Percentiles rank a stretch among this genome's conserved stretches.
phyloP scores from a whole-genome alignment of 2,329 filamentous ascomycete species.

The Neofusicoccum sp. region DNA sequence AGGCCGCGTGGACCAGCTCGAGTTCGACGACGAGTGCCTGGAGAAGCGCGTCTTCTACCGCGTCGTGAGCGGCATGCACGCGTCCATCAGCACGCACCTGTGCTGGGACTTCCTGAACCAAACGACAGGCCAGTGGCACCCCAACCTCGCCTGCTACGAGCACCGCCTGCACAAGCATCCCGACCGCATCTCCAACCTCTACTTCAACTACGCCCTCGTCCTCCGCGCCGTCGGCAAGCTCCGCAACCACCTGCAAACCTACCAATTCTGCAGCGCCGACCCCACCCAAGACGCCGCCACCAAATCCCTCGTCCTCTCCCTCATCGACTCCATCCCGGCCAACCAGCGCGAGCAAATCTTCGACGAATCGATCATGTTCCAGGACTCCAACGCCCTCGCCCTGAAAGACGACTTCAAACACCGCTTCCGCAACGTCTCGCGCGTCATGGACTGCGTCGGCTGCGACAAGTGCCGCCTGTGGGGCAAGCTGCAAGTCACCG shows the following conservation, averaged over 20 bases:
- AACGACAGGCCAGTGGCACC: conserved; percentile 88
- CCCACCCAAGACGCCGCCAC: conserved; percentile 75
- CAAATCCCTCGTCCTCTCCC: conserved; percentile 76
- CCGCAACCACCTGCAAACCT: conserved; percentile 75
- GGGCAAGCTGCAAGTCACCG: conserved; percentile 95
- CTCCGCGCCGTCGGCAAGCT: conserved; percentile 90
- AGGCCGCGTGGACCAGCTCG: conserved; percentile 66
- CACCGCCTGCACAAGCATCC: conserved; percentile 80
- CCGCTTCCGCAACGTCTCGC: conserved; percentile 93
- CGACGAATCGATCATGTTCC: conserved; percentile 95
- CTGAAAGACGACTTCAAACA: conserved; percentile 97
- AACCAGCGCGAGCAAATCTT: conserved; percentile 69
- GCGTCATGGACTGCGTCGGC: conserved; percentile 97
- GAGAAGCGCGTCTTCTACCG: conserved; percentile 99
- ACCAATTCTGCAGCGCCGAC: conserved; percentile 93
- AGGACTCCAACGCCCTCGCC: conserved; percentile 64
- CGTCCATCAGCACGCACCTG: conserved; percentile 92
- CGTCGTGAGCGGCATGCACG: conserved; percentile 95
- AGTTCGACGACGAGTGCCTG: conserved; percentile 87
- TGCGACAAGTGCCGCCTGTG: conserved; percentile 98
- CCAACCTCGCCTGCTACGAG: conserved; percentile 88
- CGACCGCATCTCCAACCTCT: conserved; percentile 93
- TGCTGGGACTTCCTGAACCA: conserved; percentile 97
- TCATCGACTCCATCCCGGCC: conserved; percentile 71
- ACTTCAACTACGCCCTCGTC: conserved; percentile 98